These are phyloP conservation scores for Candida coquimbonensis DNA, from an alignment of 805 yeast species.

Conservation along the genomic window DNA sequence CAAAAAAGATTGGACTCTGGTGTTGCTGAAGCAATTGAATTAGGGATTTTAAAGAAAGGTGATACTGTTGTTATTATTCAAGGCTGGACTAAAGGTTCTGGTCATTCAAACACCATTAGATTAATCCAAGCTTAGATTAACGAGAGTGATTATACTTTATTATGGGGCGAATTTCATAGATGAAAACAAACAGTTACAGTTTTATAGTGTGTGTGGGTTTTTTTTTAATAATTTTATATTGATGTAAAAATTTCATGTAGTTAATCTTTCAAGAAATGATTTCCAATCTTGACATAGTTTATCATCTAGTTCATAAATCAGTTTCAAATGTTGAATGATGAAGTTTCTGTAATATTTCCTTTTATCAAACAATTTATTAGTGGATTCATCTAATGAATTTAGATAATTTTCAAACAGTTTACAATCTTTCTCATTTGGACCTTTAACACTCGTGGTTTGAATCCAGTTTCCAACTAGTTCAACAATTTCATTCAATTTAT, in stretches of 20 bases:
- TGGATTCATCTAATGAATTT: slow-evolving; percentile 1
- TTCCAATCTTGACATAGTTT: slow-evolving; percentile 11
- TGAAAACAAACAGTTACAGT: not conserved
- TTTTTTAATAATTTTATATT: no score
- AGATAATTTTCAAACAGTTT: slow-evolving; percentile 30
- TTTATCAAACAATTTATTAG: slow-evolving; percentile 6
- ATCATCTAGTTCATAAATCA: not conserved
- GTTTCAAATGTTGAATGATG: slow-evolving; percentile 6
- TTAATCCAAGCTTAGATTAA: slow-evolving; percentile 35
- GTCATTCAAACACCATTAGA: slow-evolving; percentile 98
- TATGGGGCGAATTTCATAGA: not conserved
- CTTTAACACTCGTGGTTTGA: slow-evolving; percentile 22
- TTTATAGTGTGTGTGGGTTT: not conserved
- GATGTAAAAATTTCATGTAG: not conserved
- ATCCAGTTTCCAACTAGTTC: slow-evolving; percentile 32
- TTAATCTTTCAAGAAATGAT: not conserved
- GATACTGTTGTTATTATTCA: slow-evolving; percentile 91
- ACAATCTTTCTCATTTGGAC: slow-evolving; percentile 36
- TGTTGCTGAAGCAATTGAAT: slow-evolving; percentile 77
- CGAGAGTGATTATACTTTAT: not conserved
- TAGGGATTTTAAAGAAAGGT: slow-evolving; percentile 82
- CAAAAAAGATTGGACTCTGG: slow-evolving; percentile 93
- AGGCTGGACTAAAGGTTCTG: slow-evolving; percentile 98
- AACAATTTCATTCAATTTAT: slow-evolving; percentile 29
- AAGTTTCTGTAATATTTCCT: slow-evolving; percentile 15